phyloP scores from a whole-genome alignment of 2,329 filamentous ascomycete genomes.

The Hypoxylon sp. region DNA sequence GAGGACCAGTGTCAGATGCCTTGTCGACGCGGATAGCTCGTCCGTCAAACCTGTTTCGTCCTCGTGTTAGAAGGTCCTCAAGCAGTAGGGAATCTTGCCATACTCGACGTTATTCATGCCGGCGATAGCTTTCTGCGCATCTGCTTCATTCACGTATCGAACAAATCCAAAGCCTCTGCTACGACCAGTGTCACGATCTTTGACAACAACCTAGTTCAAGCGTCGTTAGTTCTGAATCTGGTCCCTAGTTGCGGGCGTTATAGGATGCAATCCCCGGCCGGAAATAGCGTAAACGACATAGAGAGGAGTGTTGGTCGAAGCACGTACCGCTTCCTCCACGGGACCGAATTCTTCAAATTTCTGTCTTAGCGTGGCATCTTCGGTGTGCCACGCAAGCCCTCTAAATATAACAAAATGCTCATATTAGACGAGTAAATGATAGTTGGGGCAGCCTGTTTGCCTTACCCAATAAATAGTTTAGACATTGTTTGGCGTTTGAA shows the following conservation, averaged over 20 bases:
- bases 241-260: neutral
- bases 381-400: constrained; percentile 98
- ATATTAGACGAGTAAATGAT: constrained; percentile 32
- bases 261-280: neutral
- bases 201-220: constrained; percentile 85
- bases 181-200: constrained; percentile 95
- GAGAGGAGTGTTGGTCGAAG: constrained; percentile 12
- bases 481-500: constrained; percentile 74
- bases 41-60: constrained; percentile 82
- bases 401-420: constrained; percentile 61
- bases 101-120: constrained; percentile 93
- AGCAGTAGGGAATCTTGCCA: constrained; percentile 54
- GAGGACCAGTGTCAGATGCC: constrained; percentile 83
- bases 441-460: constrained; percentile 35
- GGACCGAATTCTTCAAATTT: constrained; percentile 94
- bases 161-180: constrained; percentile 99
- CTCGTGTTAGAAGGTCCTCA: constrained; percentile 34
- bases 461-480: constrained; percentile 95
- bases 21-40: constrained; percentile 96
- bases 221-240: constrained; percentile 40
- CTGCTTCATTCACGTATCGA: constrained; percentile 82
- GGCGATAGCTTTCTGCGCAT: constrained; percentile 82
- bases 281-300: neutral
- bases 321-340: constrained; percentile 94
- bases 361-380: constrained; percentile 85